Base-by-base conservation (phyloP, 139 green algal species). In the Ettlia oleoabundans region DNA sequence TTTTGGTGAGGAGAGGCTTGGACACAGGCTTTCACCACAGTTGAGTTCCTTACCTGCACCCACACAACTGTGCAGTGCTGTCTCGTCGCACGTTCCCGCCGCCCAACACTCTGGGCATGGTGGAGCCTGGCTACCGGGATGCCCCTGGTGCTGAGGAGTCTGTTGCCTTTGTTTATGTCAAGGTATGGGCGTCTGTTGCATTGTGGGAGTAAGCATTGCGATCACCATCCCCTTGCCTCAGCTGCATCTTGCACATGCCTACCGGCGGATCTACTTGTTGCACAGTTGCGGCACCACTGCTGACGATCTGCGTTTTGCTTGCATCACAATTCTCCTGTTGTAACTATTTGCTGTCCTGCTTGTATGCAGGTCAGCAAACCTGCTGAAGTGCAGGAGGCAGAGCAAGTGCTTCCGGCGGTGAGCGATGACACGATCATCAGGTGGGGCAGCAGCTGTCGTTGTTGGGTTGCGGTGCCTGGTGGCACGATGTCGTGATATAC, bases 71-170 rank as follows among this genome's bases (percentile, higher is more conserved):
- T 40, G 78, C 78, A 83, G 61, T 95, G 77, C 86, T 96, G 72
- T 76, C 84, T 1, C 85, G 85, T 35, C 92, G 93, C 73, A 67
- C 76, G 24, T 96, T 96, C 87, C 86, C 87, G 30, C 85, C 78
- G n/a, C 86, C 88, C 21, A 40, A 71, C 66, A 93, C 90, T 26
- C 53, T 78, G n/a, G n/a, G 53, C 24, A 78, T 88, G 80, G 71
- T 96, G n/a, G 92, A 96, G 75, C 86, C 89, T 2, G 94, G 94
- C 37, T 97, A 93, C 85, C 80, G 91, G 3, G 91, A 96, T 61
- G 88, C 91, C 1, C 94, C 94, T 38, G 76, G 80, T 38, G 82
- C 86, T 7, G 70, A 83, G 22, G 70, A 90, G 43, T 71, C 89
- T 30, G 89, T 97, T 81, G 82, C 92, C 6, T 93, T 97, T 67